Evolutionary conservation across 176 grass and related monocot species (phyloP).

Genomic region (Triticum turgidum): DNA sequence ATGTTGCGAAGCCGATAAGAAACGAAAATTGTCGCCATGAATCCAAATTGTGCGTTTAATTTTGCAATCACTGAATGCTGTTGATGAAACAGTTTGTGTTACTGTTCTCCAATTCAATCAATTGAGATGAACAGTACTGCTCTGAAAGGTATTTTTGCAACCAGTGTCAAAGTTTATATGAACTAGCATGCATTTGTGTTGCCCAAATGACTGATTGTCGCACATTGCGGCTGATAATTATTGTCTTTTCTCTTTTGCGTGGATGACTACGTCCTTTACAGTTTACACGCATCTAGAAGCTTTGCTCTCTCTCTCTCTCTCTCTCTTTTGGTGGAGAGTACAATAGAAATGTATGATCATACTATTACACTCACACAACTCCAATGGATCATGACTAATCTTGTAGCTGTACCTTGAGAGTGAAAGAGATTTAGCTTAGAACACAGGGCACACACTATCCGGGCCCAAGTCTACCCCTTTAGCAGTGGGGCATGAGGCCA

Average conservation of each 20-base stretch:
- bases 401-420: too few species aligned
- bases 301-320: too few species aligned
- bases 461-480: too few species aligned
- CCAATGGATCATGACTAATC: too few species aligned
- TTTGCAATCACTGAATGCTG: not conserved
- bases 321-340: not conserved
- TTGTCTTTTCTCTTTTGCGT: not conserved
- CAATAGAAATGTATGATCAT: not conserved
- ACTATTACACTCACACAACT: not conserved
- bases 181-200: not conserved
- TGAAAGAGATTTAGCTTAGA: too few species aligned
- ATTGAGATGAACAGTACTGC: not conserved
- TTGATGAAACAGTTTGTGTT: not conserved
- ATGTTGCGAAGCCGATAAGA: not conserved
- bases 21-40: not conserved
- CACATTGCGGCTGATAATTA: not conserved
- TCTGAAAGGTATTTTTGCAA: not conserved
- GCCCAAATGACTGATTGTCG: not conserved
- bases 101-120: not conserved
- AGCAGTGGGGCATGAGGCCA: too few species aligned
- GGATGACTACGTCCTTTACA: slow-evolving; percentile 16
- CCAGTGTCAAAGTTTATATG: not conserved
- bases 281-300: not conserved
- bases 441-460: too few species aligned
- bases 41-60: not conserved